Percentiles rank a stretch among this genome's conserved stretches.
These are phyloP conservation scores for Pleodorina starrii DNA, from an alignment of 139 green algal species.

Conservation along the genomic window DNA sequence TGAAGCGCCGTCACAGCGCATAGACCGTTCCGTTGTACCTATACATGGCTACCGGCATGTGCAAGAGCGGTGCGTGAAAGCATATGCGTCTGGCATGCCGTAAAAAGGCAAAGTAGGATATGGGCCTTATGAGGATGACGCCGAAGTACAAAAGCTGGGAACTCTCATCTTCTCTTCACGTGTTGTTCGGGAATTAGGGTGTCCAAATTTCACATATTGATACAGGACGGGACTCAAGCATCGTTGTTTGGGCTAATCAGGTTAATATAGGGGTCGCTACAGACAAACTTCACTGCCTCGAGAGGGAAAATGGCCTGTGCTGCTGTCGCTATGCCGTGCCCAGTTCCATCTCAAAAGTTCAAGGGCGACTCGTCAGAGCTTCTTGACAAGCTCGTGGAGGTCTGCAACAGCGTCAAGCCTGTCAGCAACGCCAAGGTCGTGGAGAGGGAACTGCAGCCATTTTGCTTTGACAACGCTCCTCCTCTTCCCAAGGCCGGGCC, in stretches of 20 bases:
- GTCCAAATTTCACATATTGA: too few species aligned
- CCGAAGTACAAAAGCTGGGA: too few species aligned
- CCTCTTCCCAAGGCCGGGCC: constrained; percentile 14
- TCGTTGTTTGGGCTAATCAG: background rate
- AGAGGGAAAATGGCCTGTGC: constrained; percentile 32
- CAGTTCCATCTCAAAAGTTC: background rate
- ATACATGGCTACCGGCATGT: too few species aligned
- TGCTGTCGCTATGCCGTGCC: background rate
- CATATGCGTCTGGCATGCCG: too few species aligned
- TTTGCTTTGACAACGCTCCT: constrained; percentile 29
- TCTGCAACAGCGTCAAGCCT: constrained; percentile 8
- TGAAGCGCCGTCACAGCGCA: too few species aligned
- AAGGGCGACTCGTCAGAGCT: constrained; percentile 38
- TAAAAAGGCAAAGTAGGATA: too few species aligned
- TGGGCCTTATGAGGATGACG: too few species aligned
- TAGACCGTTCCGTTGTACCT: too few species aligned
- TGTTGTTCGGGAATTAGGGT: too few species aligned
- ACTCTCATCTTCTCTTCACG: too few species aligned
- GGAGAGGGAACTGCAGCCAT: constrained; percentile 27
- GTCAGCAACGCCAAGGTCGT: constrained; percentile 9
- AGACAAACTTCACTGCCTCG: background rate
- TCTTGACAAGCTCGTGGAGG: constrained; percentile 6
- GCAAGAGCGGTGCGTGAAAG: too few species aligned
- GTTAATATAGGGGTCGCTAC: background rate
- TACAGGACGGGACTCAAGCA: too few species aligned